A percentile compares a stretch with the other conserved stretches of the same genome.
Evolutionary conservation across 768 basidiomycete genomes (phyloP).

Genomic region (Russula foetens): DNA sequence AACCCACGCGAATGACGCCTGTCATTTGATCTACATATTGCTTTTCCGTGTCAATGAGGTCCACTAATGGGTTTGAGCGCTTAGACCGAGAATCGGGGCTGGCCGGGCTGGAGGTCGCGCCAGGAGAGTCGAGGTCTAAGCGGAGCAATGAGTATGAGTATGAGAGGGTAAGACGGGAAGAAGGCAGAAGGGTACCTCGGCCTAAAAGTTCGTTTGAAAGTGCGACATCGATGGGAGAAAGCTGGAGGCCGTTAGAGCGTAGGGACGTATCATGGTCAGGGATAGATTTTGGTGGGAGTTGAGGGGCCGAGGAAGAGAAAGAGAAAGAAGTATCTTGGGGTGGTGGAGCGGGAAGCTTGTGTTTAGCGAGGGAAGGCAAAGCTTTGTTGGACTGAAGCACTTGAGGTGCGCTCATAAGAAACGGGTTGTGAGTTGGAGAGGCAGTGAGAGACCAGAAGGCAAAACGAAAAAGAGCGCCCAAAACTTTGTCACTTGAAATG

Average conservation of each 20-base stretch:
- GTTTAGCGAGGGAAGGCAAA: slow-evolving; percentile 25
- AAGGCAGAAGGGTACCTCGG: neutral
- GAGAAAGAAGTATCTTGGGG: neutral
- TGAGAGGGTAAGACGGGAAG: neutral
- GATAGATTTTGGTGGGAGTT: slow-evolving; percentile 19
- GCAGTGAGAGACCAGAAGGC: neutral
- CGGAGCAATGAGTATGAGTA: neutral
- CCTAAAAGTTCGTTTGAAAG: slow-evolving; percentile 5
- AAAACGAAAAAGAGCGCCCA: slow-evolving; percentile 6
- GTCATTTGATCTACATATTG: slow-evolving; percentile 85
- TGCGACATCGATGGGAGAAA: slow-evolving; percentile 14
- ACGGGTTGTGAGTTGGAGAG: slow-evolving; percentile 13
- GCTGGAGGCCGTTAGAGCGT: slow-evolving; percentile 15
- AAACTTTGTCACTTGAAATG: neutral
- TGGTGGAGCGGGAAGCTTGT: slow-evolving; percentile 25
- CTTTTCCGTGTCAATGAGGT: slow-evolving; percentile 93
- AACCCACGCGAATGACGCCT: slow-evolving; percentile 79
- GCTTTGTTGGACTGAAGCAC: slow-evolving; percentile 21
- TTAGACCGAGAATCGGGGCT: slow-evolving; percentile 41
- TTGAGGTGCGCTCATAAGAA: slow-evolving; percentile 13
- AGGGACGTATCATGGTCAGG: neutral
- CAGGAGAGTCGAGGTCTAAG: slow-evolving; percentile 11
- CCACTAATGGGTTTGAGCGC: slow-evolving; percentile 75
- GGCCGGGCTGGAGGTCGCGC: slow-evolving; percentile 17
- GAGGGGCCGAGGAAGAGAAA: neutral